These are phyloP conservation scores for Umbelopsis isabellina DNA, from an alignment of 192 early-diverging fungal genomes.

Conservation along the genomic window DNA sequence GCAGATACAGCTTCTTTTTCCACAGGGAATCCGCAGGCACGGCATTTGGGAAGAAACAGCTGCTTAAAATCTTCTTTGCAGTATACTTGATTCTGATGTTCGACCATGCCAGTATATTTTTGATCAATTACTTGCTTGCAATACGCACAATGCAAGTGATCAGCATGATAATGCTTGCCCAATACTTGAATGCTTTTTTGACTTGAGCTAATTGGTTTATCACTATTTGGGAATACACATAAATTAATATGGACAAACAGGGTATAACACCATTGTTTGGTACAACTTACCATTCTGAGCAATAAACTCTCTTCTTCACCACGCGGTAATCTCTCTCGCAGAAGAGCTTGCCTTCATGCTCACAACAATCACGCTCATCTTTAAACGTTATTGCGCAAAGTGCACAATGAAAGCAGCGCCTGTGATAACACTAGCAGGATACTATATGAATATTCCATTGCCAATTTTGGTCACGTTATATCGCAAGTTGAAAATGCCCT, in stretches of 20 bases:
- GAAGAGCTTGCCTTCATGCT: conserved; percentile 61
- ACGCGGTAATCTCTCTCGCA: conserved; percentile 64
- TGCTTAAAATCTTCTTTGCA: conserved; percentile 71
- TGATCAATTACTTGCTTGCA: conserved; percentile 68
- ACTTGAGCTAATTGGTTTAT: conserved; percentile 34
- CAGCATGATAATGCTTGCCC: conserved; percentile 65
- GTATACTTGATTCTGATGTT: conserved; percentile 65
- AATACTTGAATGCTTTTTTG: conserved; percentile 60
- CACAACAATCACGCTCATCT: conserved; percentile 55
- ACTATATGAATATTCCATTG: background rate
- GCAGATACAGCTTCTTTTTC: conserved; percentile 76
- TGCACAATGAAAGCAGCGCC: conserved; percentile 59
- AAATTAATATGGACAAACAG: background rate
- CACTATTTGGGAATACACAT: conserved; percentile 12
- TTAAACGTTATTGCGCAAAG: conserved; percentile 55
- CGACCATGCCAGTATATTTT: conserved; percentile 31
- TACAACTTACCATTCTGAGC: conserved; percentile 56
- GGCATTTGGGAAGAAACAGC: conserved; percentile 69
- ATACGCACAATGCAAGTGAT: conserved; percentile 65
- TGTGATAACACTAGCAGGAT: conserved; percentile 43
- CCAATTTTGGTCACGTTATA: background rate
- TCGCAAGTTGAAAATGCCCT: background rate
- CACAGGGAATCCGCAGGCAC: conserved; percentile 61
- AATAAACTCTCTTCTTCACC: conserved; percentile 42
- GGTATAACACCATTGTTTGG: background rate